Evolutionary conservation across 2,329 filamentous ascomycete genomes (phyloP).

Genomic region (Chalara sp.): DNA sequence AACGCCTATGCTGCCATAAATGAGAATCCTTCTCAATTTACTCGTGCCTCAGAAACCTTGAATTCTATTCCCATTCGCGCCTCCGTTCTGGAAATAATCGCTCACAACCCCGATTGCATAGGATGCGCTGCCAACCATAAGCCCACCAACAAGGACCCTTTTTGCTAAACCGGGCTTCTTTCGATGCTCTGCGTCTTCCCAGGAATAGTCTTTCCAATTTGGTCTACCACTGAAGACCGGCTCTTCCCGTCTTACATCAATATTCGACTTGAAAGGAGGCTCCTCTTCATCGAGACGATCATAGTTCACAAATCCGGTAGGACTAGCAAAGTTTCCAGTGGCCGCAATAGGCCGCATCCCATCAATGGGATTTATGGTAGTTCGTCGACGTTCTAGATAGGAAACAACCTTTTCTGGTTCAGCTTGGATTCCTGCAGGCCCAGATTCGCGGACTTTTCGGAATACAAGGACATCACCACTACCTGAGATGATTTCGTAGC

Average conservation of each 20-base stretch:
- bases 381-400: constrained; percentile 8
- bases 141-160: constrained; percentile 45
- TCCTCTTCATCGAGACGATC: constrained; percentile 34
- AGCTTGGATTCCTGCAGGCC: constrained; percentile 5
- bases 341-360: constrained; percentile 32
- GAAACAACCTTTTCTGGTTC: constrained; percentile 32
- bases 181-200: constrained; percentile 8
- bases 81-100: constrained; percentile 48
- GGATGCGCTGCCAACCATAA: constrained; percentile 45
- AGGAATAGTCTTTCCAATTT: constrained; percentile 20
- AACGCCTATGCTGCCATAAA: background rate
- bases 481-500: constrained; percentile 61
- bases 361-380: constrained; percentile 46
- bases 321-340: constrained; percentile 54
- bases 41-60: constrained; percentile 16
- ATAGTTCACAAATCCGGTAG: constrained; percentile 60
- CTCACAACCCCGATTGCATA: constrained; percentile 53
- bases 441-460: constrained; percentile 45
- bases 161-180: constrained; percentile 38
- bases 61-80: constrained; percentile 33
- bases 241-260: constrained; percentile 40
- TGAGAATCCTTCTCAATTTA: background rate
- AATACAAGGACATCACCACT: constrained; percentile 59
- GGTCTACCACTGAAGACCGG: constrained; percentile 38
- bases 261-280: constrained; percentile 36